Percentiles rank a stretch among this genome's conserved stretches.
Evolutionary conservation across 306 rosid species (phyloP).

Genomic region (Dalbergia cultrata): DNA sequence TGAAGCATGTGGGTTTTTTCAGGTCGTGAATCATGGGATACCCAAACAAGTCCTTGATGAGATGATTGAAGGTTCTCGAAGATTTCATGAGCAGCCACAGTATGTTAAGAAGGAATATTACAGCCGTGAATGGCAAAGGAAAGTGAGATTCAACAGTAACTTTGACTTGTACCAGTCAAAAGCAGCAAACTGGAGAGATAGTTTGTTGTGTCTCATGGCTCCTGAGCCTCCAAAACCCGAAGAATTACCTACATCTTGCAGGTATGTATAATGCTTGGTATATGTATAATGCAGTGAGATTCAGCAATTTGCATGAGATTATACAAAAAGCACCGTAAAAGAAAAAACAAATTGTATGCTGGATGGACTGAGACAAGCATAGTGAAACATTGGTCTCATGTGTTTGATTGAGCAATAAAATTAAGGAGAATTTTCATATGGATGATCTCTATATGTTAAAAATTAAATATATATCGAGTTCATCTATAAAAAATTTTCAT

Average conservation of each 20-base stretch:
- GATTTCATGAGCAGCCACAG: slow-evolving; percentile 22
- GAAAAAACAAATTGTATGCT: too few relatives aligned
- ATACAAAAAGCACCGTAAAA: too few relatives aligned
- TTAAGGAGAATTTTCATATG: too few relatives aligned
- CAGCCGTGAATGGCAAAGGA: background rate
- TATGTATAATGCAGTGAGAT: too few relatives aligned
- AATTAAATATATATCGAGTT: too few relatives aligned
- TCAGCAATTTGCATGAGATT: too few relatives aligned
- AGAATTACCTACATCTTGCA: background rate
- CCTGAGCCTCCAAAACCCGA: slow-evolving; percentile 26
- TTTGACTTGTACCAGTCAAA: slow-evolving; percentile 11
- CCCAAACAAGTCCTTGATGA: slow-evolving; percentile 25
- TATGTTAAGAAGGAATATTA: background rate
- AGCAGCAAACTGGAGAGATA: slow-evolving; percentile 44
- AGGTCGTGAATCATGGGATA: slow-evolving; percentile 39
- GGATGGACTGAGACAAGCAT: too few relatives aligned
- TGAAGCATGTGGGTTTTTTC: slow-evolving; percentile 33
- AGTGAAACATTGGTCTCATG: too few relatives aligned
- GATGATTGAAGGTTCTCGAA: slow-evolving; percentile 38
- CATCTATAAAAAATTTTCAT: too few relatives aligned
- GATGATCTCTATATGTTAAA: too few relatives aligned
- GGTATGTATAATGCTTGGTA: background rate
- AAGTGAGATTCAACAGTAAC: slow-evolving; percentile 1
- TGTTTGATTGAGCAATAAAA: too few relatives aligned
- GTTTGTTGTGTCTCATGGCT: background rate